Percentiles rank a stretch among this genome's conserved stretches.
Evolutionary conservation across 345 rosid genomes (phyloP).

Genomic region (Populus pruinosa): DNA sequence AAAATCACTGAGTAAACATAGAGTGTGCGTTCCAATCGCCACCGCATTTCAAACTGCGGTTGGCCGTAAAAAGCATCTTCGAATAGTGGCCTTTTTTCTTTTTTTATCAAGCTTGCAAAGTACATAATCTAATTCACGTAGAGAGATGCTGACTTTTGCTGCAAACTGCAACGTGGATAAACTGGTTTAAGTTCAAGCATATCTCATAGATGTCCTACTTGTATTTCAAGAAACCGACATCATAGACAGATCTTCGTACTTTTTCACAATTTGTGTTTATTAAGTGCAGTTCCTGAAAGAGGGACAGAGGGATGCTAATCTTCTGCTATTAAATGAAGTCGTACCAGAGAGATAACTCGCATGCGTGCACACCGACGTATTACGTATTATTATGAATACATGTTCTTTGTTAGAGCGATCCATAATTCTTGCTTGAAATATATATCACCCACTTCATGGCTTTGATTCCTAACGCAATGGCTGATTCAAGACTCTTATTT

Average conservation of each 20-base stretch:
- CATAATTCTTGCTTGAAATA: neutral
- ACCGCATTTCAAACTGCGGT: too few species aligned
- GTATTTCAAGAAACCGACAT: neutral
- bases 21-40: too few species aligned
- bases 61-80: neutral
- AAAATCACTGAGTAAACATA: too few species aligned
- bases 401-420: neutral
- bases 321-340: neutral
- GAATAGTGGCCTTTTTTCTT: neutral
- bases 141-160: neutral
- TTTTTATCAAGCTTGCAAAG: neutral
- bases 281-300: constrained; percentile 1
- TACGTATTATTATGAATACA: neutral
- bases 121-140: neutral
- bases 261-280: neutral
- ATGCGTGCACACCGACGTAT: neutral
- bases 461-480: neutral
- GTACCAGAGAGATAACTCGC: neutral
- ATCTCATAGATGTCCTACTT: neutral
- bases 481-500: neutral
- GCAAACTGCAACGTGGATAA: neutral
- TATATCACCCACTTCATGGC: too few species aligned
- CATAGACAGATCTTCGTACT: neutral
- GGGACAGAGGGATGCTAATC: neutral
- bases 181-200: neutral